Conservation (phyloP, 2,329 filamentous ascomycete species). For the Paraconiothyrium brasiliense region DNA sequence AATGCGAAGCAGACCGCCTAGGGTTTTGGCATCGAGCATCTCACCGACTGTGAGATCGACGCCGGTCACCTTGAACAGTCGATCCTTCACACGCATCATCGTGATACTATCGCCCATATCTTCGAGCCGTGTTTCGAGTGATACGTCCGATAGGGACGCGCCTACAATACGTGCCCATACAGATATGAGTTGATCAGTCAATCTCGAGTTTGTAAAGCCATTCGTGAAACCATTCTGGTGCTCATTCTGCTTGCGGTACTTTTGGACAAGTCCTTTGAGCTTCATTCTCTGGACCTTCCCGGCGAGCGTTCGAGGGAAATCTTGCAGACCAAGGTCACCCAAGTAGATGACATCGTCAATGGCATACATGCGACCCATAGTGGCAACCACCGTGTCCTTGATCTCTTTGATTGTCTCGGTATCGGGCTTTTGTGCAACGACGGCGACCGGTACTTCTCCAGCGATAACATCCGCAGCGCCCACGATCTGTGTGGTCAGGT, state of each 20-base stretch:
- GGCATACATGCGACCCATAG: background rate
- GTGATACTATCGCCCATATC: conserved; percentile 1
- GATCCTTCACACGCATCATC: background rate
- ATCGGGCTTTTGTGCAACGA: background rate
- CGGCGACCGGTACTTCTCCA: background rate
- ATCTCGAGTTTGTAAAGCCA: background rate
- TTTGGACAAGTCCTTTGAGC: background rate
- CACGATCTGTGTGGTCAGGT: background rate
- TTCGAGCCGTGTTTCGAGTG: background rate
- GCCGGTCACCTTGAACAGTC: background rate
- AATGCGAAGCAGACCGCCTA: background rate
- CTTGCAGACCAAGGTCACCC: background rate
- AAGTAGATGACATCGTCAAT: background rate
- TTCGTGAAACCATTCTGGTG: background rate
- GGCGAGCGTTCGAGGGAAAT: background rate
- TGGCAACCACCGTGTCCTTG: background rate
- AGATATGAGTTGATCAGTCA: background rate
- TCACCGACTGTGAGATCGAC: background rate
- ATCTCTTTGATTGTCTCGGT: background rate
- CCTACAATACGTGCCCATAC: background rate
- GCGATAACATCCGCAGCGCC: background rate
- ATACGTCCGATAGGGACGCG: background rate
- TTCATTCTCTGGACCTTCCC: background rate
- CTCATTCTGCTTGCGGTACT: background rate
- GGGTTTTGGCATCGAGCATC: background rate